Conservation (phyloP, 768 basidiomycete genomes). For the Kwoniella sp. region DNA sequence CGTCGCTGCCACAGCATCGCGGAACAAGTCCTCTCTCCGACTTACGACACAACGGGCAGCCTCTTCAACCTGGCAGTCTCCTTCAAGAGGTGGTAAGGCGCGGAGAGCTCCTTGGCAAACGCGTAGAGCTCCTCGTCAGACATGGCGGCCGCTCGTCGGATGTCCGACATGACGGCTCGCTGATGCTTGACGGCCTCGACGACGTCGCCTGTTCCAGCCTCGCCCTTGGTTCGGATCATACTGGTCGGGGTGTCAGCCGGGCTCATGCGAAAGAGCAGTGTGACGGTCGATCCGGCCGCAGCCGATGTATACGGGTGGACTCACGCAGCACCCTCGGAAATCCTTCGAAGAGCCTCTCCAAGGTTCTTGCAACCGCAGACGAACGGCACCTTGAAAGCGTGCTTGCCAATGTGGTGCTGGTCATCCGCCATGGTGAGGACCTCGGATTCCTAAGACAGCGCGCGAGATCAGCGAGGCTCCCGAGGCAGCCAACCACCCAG, state of each 20-base stretch:
- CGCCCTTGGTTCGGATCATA: conserved; percentile 92
- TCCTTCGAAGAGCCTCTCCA: conserved; percentile 91
- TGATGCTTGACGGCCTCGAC: conserved; percentile 80
- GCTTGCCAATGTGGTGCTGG: conserved; percentile 94
- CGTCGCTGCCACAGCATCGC: too few species aligned
- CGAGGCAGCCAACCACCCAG: background rate
- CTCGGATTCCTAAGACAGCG: conserved; percentile 49
- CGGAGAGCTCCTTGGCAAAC: conserved; percentile 69
- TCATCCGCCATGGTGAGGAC: conserved; percentile 96
- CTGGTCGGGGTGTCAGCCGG: too few species aligned
- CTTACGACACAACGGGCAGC: conserved; percentile 71
- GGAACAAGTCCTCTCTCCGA: background rate
- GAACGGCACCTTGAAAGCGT: conserved; percentile 83
- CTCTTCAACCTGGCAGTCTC: conserved; percentile 90
- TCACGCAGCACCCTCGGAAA: conserved; percentile 87
- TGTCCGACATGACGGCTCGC: conserved; percentile 75
- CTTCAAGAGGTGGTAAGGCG: conserved; percentile 91
- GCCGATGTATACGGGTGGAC: too few species aligned
- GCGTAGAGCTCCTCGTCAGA: conserved; percentile 90
- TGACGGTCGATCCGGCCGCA: background rate
- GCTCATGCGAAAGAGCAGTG: background rate
- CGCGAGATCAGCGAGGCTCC: background rate
- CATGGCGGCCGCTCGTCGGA: conserved; percentile 80
- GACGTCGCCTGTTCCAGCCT: conserved; percentile 54
- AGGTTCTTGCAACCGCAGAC: conserved; percentile 94